Base-by-base conservation (phyloP, 257 asterid species). In the Voacanga thouarsii region DNA sequence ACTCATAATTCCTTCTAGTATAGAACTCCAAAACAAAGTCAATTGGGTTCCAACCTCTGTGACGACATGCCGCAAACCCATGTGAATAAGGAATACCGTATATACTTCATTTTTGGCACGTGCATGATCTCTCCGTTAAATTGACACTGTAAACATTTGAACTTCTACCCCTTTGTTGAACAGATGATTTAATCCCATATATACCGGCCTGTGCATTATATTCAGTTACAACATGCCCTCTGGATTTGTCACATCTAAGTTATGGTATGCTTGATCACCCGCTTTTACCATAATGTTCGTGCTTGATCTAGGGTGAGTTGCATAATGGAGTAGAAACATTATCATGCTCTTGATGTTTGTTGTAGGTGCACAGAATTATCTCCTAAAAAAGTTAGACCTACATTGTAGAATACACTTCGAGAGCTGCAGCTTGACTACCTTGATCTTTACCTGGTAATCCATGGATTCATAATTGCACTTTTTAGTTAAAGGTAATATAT, bases 341-440 rank as follows among this genome's bases (percentile, higher is more conserved):
- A 19, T 39, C 16, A 16, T 2, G 9, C 18, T 53, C 4, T 51
- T 49, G 64, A 56, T 55, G 65, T 18, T 60, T 64, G 26, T 59
- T 79, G 37, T 74, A 90, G 97, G 96, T 93, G 96, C 79, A 84
- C 84, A 7, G 96, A 90, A 5, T 68, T 86, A 53, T 80, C 89
- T 5, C 89, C 92, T 0, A 88, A 89, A 70, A 88, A 91, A 69
- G 94, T 92, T 69, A 78, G 92, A 14, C 89, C 96, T 24, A 96
- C 96, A 1, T 76, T 93, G n/a, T 23, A 79, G 83, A 79, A 78
- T 41, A 88, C 92, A 14, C 96, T 91, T 11, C 33, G 60, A n/a
- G 92, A 91, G 76, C 77, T 93, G 80, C 88, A 86, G 81, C 91
- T 84, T 5, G 96, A 89, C 57, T 92, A 85, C 82, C 92, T 93